Conservation (phyloP, 2,329 filamentous ascomycete species). For the Alternaria sp. region DNA sequence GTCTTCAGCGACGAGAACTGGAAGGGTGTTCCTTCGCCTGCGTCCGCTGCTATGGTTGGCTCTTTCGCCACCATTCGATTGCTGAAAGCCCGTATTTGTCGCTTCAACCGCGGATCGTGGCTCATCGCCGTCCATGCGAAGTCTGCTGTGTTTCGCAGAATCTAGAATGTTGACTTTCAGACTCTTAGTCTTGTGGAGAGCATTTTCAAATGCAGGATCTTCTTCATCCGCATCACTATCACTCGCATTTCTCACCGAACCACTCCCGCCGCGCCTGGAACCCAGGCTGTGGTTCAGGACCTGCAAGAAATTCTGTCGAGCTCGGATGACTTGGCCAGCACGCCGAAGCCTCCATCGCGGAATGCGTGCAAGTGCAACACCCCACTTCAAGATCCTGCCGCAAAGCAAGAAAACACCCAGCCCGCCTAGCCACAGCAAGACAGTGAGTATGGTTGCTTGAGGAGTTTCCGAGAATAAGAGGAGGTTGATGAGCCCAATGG, state of each 20-base stretch:
- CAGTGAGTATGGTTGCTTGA: constrained; percentile 55
- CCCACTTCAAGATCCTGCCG: constrained; percentile 79
- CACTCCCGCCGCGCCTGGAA: constrained; percentile 36
- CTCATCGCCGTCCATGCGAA: constrained; percentile 27
- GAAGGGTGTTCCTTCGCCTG: constrained; percentile 48
- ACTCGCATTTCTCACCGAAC: constrained; percentile 16
- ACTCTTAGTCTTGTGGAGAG: constrained; percentile 37
- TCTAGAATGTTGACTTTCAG: constrained; percentile 42
- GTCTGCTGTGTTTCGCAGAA: constrained; percentile 24
- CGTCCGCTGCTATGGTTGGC: constrained; percentile 16
- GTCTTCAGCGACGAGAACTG: constrained; percentile 35
- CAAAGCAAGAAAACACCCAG: constrained; percentile 78
- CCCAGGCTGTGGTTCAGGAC: constrained; percentile 50
- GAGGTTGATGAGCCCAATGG: constrained; percentile 82
- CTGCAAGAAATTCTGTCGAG: constrained; percentile 55
- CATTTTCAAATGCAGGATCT: constrained; percentile 28
- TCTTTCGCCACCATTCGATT: constrained; percentile 10
- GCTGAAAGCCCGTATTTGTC: constrained; percentile 27
- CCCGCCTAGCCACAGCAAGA: constrained; percentile 67
- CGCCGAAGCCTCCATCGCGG: constrained; percentile 89
- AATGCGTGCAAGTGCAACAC: constrained; percentile 83
- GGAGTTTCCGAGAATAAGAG: constrained; percentile 76
- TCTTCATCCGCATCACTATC: constrained; percentile 62
- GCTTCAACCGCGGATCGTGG: constrained; percentile 44
- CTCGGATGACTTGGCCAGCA: constrained; percentile 55